phyloP scores from a whole-genome alignment of 2,329 filamentous ascomycete species.

The Fusarium burgessii region DNA sequence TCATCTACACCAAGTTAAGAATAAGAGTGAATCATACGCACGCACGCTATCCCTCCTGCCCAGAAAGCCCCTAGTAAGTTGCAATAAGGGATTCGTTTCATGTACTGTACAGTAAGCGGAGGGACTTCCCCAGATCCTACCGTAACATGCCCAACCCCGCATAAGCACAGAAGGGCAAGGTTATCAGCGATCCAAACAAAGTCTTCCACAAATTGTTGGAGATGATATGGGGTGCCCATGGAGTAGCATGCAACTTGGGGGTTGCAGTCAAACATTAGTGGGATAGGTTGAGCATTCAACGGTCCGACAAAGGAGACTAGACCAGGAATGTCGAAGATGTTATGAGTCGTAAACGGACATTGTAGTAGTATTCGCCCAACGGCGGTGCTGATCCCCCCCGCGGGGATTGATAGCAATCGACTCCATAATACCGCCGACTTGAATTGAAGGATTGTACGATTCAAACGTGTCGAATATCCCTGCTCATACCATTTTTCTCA shows the following conservation, averaged over 20 bases:
- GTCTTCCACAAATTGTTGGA: background rate
- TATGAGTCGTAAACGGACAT: background rate
- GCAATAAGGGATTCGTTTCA: background rate
- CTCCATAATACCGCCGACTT: constrained; percentile 29
- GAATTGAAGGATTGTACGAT: background rate
- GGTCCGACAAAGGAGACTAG: constrained; percentile 13
- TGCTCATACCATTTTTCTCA: background rate
- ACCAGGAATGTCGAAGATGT: background rate
- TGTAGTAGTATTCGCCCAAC: constrained; percentile 7
- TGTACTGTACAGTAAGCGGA: background rate
- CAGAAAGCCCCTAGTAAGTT: background rate
- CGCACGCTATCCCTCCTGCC: too few species aligned
- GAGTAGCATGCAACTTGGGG: background rate
- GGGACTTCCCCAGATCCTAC: background rate
- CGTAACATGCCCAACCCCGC: background rate
- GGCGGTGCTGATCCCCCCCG: background rate
- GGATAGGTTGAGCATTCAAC: background rate
- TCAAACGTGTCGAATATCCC: constrained; percentile 3
- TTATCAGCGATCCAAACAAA: background rate
- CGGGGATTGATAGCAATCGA: background rate
- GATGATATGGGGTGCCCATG: constrained; percentile 8
- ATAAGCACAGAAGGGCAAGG: background rate
- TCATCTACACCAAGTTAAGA: background rate
- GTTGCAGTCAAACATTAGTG: constrained; percentile 8
- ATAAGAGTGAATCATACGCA: too few species aligned